A percentile compares a stretch with the other conserved stretches of the same genome.
Conservation (phyloP, 2,329 filamentous ascomycete genomes). For the Pseudogymnoascus sp. region DNA sequence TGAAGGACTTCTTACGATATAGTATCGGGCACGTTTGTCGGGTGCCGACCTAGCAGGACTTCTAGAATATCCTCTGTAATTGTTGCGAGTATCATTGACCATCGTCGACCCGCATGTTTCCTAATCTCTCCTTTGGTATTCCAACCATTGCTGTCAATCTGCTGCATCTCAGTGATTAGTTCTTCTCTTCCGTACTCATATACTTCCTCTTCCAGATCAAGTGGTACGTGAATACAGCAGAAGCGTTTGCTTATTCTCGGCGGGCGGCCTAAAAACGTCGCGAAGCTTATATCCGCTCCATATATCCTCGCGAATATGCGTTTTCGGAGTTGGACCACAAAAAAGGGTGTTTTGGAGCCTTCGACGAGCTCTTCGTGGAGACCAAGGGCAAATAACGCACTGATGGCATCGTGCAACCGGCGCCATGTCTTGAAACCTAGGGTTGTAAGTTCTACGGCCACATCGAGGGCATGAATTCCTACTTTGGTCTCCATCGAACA, state of each 20-base stretch:
- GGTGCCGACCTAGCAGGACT: not conserved
- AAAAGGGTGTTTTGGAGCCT: not conserved
- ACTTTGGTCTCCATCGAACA: not conserved
- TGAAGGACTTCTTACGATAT: not conserved
- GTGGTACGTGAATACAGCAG: not conserved
- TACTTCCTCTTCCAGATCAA: not conserved
- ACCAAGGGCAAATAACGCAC: not conserved
- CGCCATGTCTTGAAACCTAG: not conserved
- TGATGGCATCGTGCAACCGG: not conserved
- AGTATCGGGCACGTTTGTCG: not conserved
- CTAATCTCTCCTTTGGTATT: slow-evolving; percentile 2
- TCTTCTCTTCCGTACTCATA: not conserved
- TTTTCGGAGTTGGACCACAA: not conserved
- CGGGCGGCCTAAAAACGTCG: not conserved
- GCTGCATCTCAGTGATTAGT: not conserved
- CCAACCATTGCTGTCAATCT: not conserved
- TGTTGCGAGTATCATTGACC: not conserved
- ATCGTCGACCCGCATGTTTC: not conserved
- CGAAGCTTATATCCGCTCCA: not conserved
- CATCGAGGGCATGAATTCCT: not conserved
- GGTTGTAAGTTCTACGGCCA: not conserved
- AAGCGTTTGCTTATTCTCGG: slow-evolving; percentile 2
- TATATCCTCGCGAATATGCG: not conserved
- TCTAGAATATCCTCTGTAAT: not conserved
- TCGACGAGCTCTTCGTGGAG: not conserved